Conservation (phyloP, 768 basidiomycete genomes). For the Rhizopogon vesiculosus region DNA sequence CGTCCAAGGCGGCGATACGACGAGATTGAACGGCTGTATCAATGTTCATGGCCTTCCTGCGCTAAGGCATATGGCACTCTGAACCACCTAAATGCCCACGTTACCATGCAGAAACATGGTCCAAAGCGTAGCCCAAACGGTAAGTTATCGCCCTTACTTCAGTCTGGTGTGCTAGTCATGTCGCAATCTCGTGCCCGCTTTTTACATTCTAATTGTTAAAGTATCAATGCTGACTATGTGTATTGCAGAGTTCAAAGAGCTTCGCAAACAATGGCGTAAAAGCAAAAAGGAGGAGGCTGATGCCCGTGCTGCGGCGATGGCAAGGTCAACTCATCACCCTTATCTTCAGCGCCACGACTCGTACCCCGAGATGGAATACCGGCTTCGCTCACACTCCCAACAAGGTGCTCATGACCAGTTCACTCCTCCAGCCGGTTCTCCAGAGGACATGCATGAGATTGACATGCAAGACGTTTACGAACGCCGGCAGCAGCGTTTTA, state of each 20-base stretch:
- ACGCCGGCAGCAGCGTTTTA: slow-evolving; percentile 24
- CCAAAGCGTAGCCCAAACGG: slow-evolving; percentile 84
- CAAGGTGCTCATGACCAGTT: slow-evolving; percentile 24
- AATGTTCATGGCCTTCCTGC: slow-evolving; percentile 75
- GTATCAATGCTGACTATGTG: slow-evolving; percentile 8
- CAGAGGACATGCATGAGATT: slow-evolving; percentile 18
- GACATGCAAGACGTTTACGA: slow-evolving; percentile 14
- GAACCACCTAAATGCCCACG: slow-evolving; percentile 97
- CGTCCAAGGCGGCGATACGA: slow-evolving; percentile 85
- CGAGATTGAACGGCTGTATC: slow-evolving; percentile 93
- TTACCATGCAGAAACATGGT: slow-evolving; percentile 98
- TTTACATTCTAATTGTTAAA: not conserved
- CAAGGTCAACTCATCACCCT: slow-evolving; percentile 1
- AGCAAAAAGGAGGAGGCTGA: slow-evolving; percentile 75
- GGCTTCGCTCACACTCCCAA: slow-evolving; percentile 13
- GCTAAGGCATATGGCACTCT: slow-evolving; percentile 90
- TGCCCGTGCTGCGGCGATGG: slow-evolving; percentile 14
- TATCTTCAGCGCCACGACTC: slow-evolving; percentile 27
- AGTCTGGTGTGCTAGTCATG: slow-evolving; percentile 1
- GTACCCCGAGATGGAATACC: slow-evolving; percentile 19
- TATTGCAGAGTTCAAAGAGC: slow-evolving; percentile 89
- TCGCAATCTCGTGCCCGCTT: slow-evolving; percentile 4
- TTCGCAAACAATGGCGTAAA: slow-evolving; percentile 94
- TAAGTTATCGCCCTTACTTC: slow-evolving; percentile 34
- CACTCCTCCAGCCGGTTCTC: slow-evolving; percentile 1